Evolutionary conservation across 2,329 filamentous ascomycete species (phyloP).

Genomic region (Talaromyces sp.): DNA sequence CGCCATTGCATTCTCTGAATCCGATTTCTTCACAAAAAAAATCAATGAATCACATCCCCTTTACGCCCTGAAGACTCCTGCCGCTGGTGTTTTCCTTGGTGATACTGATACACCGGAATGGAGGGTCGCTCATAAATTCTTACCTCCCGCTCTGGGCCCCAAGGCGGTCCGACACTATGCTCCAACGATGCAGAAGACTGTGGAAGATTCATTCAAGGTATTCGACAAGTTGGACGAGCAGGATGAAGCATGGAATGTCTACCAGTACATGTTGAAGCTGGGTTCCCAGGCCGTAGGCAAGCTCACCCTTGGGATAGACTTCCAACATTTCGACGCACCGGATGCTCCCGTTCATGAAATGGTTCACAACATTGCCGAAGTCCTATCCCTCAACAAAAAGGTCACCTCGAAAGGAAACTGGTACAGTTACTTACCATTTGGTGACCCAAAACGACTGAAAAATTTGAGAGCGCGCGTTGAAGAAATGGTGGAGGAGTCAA

Average conservation of each 20-base stretch:
- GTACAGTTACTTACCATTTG: conserved; percentile 58
- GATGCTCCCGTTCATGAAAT: conserved; percentile 53
- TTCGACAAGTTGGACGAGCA: conserved; percentile 49
- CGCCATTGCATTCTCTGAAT: conserved; percentile 50
- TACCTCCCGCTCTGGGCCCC: conserved; percentile 57
- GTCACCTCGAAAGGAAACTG: conserved; percentile 54
- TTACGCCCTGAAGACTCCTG: conserved; percentile 25
- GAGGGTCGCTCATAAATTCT: conserved; percentile 57
- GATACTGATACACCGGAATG: conserved; percentile 34
- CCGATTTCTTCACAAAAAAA: conserved; percentile 54
- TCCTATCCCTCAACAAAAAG: conserved; percentile 58
- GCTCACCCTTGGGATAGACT: conserved; percentile 44
- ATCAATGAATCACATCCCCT: conserved; percentile 39
- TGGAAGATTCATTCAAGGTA: conserved; percentile 50
- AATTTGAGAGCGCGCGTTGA: background rate
- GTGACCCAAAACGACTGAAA: conserved; percentile 35
- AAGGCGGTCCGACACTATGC: conserved; percentile 61
- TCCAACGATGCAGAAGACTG: conserved; percentile 56
- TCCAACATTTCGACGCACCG: conserved; percentile 42
- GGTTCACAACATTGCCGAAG: conserved; percentile 50
- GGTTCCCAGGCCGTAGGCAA: conserved; percentile 46
- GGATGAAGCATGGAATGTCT: conserved; percentile 47
- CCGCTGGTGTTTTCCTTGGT: conserved; percentile 30
- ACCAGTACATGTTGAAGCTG: conserved; percentile 51
- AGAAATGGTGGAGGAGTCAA: background rate